phyloP scores from a whole-genome alignment of 192 early-diverging fungal genomes.

The Coemansia sp. region DNA sequence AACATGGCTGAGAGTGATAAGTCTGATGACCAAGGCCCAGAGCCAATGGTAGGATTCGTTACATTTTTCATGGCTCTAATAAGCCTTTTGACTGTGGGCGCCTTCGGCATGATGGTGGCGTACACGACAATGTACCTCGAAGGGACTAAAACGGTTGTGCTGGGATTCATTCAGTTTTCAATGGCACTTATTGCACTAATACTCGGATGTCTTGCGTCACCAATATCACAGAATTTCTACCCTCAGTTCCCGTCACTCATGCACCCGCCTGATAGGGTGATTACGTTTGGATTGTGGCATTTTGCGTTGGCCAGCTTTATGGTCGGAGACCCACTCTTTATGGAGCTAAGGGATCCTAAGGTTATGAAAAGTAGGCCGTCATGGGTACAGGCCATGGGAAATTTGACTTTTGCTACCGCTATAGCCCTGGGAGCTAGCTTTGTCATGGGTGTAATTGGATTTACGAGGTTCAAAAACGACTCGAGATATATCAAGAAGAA shows the following conservation, averaged over 20 bases:
- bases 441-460: neutral
- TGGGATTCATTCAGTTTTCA: conserved; percentile 5
- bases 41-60: neutral
- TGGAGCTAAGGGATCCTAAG: neutral
- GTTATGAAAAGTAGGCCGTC: neutral
- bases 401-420: neutral
- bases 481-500: neutral
- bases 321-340: neutral
- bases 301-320: neutral
- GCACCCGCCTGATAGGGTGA: neutral
- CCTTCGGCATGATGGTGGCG: neutral
- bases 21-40: neutral
- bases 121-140: neutral
- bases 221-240: neutral
- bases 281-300: conserved; percentile 2
- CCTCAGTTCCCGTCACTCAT: neutral
- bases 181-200: neutral
- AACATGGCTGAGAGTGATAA: too few relatives aligned
- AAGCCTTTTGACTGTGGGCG: neutral
- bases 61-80: neutral
- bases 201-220: neutral
- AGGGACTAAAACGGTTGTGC: neutral
- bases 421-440: neutral
- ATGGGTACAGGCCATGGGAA: neutral
- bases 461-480: neutral